These are phyloP conservation scores for Rosa chinensis DNA, from an alignment of 306 rosid species.

Conservation along the genomic window DNA sequence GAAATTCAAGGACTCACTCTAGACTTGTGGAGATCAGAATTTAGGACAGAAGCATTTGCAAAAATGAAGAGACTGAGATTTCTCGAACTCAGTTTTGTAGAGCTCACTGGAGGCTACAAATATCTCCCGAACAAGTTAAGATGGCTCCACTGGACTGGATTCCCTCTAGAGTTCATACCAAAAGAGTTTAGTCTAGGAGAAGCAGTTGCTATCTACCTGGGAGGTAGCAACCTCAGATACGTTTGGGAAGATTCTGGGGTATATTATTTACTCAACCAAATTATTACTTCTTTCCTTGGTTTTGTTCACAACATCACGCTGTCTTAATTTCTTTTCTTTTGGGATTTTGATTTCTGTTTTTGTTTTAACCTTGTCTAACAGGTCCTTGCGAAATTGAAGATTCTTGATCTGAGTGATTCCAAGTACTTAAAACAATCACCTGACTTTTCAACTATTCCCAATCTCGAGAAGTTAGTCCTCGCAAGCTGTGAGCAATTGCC, in stretches of 20 bases:
- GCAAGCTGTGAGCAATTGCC: conserved; percentile 20
- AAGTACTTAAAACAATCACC: conserved; percentile 23
- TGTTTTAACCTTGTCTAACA: neutral
- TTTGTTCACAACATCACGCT: neutral
- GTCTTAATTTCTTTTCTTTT: neutral
- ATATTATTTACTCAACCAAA: neutral
- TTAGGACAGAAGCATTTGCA: neutral
- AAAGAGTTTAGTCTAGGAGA: neutral
- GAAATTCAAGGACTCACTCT: neutral
- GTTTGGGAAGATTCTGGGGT: neutral
- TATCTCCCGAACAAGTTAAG: neutral
- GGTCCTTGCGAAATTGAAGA: neutral
- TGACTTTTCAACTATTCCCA: conserved; percentile 33
- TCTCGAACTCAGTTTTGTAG: neutral
- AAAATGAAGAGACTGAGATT: neutral
- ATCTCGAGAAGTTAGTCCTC: conserved; percentile 32
- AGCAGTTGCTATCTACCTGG: neutral
- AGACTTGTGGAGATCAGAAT: too few species aligned
- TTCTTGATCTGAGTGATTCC: conserved; percentile 40
- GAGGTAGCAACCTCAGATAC: neutral
- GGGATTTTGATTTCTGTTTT: neutral
- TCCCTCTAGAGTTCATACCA: neutral
- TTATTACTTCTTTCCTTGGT: neutral
- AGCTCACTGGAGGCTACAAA: neutral
- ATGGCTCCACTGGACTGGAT: neutral